Conservation (phyloP, 2,329 filamentous ascomycete genomes). For the Eurotiales sp. region DNA sequence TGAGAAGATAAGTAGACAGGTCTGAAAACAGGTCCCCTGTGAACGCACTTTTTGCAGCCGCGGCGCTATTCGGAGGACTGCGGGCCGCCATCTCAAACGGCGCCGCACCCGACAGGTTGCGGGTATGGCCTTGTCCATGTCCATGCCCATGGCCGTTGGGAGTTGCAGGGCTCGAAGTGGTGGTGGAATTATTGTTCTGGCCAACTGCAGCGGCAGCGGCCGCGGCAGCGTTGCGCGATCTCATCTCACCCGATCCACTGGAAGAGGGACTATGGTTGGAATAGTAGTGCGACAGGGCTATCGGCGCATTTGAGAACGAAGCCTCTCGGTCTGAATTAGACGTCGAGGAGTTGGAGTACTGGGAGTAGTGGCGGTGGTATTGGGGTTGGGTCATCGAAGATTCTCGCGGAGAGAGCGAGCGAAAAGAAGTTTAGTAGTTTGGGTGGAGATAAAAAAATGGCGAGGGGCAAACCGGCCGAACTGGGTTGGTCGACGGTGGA, state of each 20-base stretch:
- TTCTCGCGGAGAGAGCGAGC: neutral
- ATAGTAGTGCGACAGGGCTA: slow-evolving; percentile 21
- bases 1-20: neutral
- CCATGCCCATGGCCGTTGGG: slow-evolving; percentile 28
- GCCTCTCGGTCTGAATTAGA: neutral
- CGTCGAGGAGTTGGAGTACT: neutral
- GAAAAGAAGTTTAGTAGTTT: neutral
- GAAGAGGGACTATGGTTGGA: slow-evolving; percentile 9
- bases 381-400: neutral
- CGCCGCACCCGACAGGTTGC: slow-evolving; percentile 33
- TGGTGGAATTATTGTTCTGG: slow-evolving; percentile 4
- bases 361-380: neutral
- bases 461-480: neutral
- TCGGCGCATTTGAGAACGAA: slow-evolving; percentile 21
- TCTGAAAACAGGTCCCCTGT: too few species aligned
- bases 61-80: slow-evolving; percentile 44
- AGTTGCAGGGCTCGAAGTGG: neutral
- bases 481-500: neutral
- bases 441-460: neutral
- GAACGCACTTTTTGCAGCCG: slow-evolving; percentile 32
- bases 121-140: too few species aligned
- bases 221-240: slow-evolving; percentile 22
- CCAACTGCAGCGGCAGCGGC: slow-evolving; percentile 8
- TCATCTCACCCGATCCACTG: slow-evolving; percentile 32
- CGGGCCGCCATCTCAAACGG: slow-evolving; percentile 43